Evolutionary conservation across 129 eudicot species (phyloP), one percentile per base, ranked within the genome.

Genomic region (Escallonia herrerae): DNA sequence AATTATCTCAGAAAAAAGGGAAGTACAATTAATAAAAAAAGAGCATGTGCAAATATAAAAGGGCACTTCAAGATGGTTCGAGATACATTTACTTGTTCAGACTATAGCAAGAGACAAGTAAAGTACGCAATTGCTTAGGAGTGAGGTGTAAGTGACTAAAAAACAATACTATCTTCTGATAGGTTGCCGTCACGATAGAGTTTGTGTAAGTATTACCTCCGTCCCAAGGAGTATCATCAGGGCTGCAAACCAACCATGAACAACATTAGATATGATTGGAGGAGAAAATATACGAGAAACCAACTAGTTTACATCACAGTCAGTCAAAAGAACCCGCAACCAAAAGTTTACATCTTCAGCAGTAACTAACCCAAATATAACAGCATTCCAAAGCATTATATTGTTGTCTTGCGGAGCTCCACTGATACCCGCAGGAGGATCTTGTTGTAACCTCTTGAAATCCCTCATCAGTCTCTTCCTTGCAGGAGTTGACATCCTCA

Each of bases 341-440:
- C 48, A 40, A 40, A 7, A 62, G 47, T 40, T 37, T 72, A 40
- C 42, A 22, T 3, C 11, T 3, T 44, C 62, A 3, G n/a, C n/a
- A n/a, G 13, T 61, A n/a, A 11, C 58, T 15, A 60, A 80, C 84
- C 84, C 84, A 67, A 80, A 80, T 71, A 80, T 80, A 46, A 80
- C 84, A 58, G 84, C 84, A 33, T 80, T 75, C 84, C 84, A 80
- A 6, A 73, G 59, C 84, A 80, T 80, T 45, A 80, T 80, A 68
- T 80, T 80, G 65, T 80, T 80, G 60, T 80, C 84, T 62, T 80
- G 77, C 14, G 84, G 84, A 37, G 84, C 84, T 5, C 80, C 84
- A 67, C 84, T 80, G 66, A 80, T 71, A 64, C 84, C 84, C 57
- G 84, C 84, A 57, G 84, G 84, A 65, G 84, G 80, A 67, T 79